phyloP scores from a whole-genome alignment of 108 stramenopile species.

The Epithemia pelagica region DNA sequence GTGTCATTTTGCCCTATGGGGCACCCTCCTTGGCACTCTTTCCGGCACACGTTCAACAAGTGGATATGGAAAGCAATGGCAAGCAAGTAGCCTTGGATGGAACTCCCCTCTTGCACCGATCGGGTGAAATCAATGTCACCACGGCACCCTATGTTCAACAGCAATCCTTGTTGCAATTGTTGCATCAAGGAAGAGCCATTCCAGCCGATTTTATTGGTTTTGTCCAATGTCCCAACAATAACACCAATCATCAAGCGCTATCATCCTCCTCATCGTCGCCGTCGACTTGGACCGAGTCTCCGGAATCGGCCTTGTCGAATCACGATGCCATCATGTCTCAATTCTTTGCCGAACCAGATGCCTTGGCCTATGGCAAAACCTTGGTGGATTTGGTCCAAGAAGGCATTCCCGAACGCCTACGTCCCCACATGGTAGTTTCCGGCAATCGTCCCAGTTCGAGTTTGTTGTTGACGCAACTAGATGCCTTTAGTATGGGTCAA shows the following conservation, averaged over 20 bases:
- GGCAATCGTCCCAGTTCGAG: conserved; percentile 96
- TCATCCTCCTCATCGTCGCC: too few species aligned
- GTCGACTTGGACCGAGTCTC: background rate
- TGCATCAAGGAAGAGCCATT: conserved; percentile 97
- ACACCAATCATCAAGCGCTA: too few species aligned
- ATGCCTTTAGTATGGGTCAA: conserved; percentile 86
- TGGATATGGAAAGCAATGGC: conserved; percentile 99
- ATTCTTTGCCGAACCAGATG: conserved; percentile 99
- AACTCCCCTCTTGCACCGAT: conserved; percentile 39
- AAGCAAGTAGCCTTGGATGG: conserved; percentile 91
- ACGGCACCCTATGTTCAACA: conserved; percentile 93
- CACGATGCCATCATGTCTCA: conserved; percentile 99
- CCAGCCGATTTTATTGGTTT: conserved; percentile 97
- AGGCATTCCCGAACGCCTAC: conserved; percentile 71
- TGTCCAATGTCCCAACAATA: conserved; percentile 63
- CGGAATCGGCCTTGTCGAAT: conserved; percentile 64
- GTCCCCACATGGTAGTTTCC: conserved; percentile 90
- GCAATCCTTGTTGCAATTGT: conserved; percentile 95
- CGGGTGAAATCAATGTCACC: conserved; percentile 84
- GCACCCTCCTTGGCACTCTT: conserved; percentile 74
- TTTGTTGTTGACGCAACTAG: conserved; percentile 71
- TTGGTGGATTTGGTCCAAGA: conserved; percentile 84
- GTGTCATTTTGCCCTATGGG: conserved; percentile 95
- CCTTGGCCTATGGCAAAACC: conserved; percentile 88
- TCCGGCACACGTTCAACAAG: conserved; percentile 95